Conservation (phyloP, 106 monocot genomes). For the Platanthera guangdongensis region DNA sequence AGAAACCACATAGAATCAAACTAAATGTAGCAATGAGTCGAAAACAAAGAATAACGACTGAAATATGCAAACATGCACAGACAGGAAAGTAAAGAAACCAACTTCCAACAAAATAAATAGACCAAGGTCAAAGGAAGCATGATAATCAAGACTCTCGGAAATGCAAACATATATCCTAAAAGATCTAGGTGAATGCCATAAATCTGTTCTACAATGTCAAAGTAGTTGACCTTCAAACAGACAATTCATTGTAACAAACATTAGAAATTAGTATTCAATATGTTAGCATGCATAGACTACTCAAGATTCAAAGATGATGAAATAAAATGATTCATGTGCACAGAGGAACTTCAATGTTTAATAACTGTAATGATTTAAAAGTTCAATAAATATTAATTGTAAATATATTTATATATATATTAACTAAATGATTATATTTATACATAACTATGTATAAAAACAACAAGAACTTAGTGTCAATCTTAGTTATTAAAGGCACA, state of each 20-base stretch:
- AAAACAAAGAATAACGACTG: not conserved
- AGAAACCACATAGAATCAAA: not conserved
- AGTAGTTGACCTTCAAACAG: not conserved
- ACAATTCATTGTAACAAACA: not conserved
- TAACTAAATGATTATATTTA: too few relatives aligned
- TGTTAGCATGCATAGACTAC: not conserved
- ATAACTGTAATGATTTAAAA: too few relatives aligned
- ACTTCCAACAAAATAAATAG: not conserved
- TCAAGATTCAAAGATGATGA: not conserved
- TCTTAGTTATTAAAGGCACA: too few relatives aligned
- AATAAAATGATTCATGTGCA: too few relatives aligned
- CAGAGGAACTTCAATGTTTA: too few relatives aligned
- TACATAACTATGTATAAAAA: too few relatives aligned
- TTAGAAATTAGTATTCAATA: not conserved
- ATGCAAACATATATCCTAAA: not conserved
- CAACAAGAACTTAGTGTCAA: too few relatives aligned
- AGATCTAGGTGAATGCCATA: not conserved
- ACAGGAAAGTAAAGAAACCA: not conserved
- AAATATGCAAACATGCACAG: not conserved
- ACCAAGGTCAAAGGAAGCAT: not conserved
- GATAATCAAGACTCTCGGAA: not conserved
- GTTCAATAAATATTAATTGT: too few relatives aligned
- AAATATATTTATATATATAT: too few relatives aligned
- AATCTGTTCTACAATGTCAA: not conserved
- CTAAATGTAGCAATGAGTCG: not conserved